Evolutionary conservation across 306 rosid genomes (phyloP).

Genomic region (Citrullus colocynthis): DNA sequence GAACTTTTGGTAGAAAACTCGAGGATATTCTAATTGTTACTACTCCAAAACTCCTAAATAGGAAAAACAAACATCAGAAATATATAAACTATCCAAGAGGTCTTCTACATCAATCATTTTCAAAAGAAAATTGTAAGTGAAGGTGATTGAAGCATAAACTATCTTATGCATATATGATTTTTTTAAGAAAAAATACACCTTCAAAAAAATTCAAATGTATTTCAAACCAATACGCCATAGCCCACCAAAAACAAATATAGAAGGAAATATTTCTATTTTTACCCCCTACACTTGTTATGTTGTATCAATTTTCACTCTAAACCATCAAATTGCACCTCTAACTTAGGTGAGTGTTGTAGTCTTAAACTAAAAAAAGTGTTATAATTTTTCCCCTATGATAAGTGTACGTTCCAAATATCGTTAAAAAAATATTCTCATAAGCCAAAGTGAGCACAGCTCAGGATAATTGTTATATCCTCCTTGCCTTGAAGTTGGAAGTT

Average conservation of each 20-base stretch:
- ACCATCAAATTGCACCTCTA: background rate
- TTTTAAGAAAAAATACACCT: background rate
- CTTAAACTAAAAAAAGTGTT: background rate
- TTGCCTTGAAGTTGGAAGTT: no score
- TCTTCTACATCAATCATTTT: no score
- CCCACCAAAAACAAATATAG: background rate
- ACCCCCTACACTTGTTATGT: background rate
- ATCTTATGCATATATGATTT: background rate
- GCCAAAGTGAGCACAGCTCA: no score
- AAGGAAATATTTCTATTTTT: no score
- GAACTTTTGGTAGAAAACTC: background rate
- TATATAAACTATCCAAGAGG: no score
- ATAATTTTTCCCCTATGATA: no score
- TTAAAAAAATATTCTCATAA: no score
- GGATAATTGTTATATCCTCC: no score
- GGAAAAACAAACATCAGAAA: background rate
- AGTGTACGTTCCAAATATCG: background rate
- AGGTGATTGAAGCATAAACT: background rate
- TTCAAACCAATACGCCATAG: background rate
- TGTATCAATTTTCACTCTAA: background rate
- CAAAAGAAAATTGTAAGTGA: no score
- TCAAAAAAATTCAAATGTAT: background rate
- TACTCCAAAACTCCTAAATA: slow-evolving; percentile 21
- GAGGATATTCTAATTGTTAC: slow-evolving; percentile 7
- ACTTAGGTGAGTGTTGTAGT: background rate